Conservation (phyloP, 306 rosid genomes). For the Alnus rubra region DNA sequence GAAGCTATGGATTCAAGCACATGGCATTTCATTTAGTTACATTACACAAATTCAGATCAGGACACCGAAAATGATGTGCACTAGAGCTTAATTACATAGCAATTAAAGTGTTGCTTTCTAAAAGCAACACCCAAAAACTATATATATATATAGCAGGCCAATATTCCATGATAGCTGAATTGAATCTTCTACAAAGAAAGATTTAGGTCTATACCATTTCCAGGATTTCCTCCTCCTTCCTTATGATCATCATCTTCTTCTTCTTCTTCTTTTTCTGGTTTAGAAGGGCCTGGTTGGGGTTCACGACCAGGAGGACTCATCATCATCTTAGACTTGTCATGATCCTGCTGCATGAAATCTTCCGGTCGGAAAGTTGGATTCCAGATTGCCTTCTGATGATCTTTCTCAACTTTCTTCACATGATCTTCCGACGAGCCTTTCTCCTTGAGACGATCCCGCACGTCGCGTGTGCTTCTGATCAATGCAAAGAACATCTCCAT, state of each 20-base stretch:
- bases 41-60: not conserved
- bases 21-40: not conserved
- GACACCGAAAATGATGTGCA: not conserved
- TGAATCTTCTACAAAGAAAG: slow-evolving; percentile 52
- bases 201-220: slow-evolving; percentile 52
- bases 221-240: slow-evolving; percentile 19
- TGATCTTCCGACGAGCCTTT: not conserved
- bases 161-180: no score
- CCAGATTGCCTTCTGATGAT: slow-evolving; percentile 48
- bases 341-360: slow-evolving; percentile 57
- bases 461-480: slow-evolving; percentile 62
- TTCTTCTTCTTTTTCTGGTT: slow-evolving; percentile 14
- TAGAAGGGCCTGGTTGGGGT: slow-evolving; percentile 32
- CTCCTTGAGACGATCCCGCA: slow-evolving; percentile 36
- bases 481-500: slow-evolving; percentile 72
- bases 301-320: not conserved
- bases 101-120: not conserved
- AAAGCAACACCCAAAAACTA: not conserved
- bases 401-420: not conserved
- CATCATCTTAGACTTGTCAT: slow-evolving; percentile 4
- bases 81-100: not conserved
- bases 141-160: not conserved
- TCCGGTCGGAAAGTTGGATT: slow-evolving; percentile 67
- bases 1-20: not conserved
- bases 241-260: not conserved